Evolutionary conservation across 2,329 filamentous ascomycete genomes (phyloP), one percentile per base, ranked within the genome.

Genomic region (Phaeosphaeria sp.): DNA sequence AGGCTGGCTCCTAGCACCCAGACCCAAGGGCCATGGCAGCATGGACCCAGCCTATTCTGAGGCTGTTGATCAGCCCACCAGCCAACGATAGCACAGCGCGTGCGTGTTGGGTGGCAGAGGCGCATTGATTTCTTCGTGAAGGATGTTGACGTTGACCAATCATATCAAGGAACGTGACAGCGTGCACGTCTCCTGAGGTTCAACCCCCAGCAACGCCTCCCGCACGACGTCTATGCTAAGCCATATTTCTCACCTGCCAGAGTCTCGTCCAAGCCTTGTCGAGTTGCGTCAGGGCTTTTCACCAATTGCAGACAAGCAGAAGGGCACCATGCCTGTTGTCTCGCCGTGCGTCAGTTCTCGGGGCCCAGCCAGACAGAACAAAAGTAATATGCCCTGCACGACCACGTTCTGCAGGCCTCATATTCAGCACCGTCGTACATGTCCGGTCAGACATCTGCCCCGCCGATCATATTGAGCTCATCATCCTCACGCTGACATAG

Each of bases 111-210:
- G 54, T 54, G 48, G 46, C 20, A 51, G 49, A 48, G 23, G 20
- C 30, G 43, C 58, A 60, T 62, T 60, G 60, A 58, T 48, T 52
- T 17, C 21, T 42, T 56, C 56, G 55, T 60, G 30, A 56, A 58
- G 46, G 46, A 53, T 43, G 33, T 33, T 27, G 43, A 15, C 9
- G 21, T 39, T 21, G 15, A 48, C 65, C 65, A 67, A 69, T 69
- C 58, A 68, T 48, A 49, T 27, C 50, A 48, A 39, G 33, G 49
- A 58, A 59, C 59, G 55, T 58, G 61, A 67, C 62, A 55, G 60
- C 66, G 64, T 65, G 63, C 54, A 58, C 57, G 50, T 54, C 54
- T 59, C 44, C 36, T 54, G 52, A 60, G 61, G 61, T 64, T 57
- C 57, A 46, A 59, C 46, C 41, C 50, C 54, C 36, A 51, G 43